Evolutionary conservation across 306 rosid genomes (phyloP).

Genomic region (Rosa lucieae): DNA sequence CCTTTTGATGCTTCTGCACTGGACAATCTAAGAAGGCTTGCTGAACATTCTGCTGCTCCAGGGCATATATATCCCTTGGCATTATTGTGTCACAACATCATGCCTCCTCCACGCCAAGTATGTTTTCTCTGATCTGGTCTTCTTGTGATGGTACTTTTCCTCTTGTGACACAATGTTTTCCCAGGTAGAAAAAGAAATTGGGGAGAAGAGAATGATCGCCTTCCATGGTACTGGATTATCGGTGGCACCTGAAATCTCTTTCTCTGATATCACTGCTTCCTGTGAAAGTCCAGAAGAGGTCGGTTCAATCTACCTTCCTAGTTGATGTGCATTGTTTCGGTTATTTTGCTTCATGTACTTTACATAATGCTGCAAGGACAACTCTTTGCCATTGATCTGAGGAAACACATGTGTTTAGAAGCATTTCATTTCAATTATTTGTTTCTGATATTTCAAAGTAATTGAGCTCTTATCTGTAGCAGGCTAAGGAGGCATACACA

Average conservation of each 20-base stretch:
- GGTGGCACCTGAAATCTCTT: slow-evolving; percentile 63
- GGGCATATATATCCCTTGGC: slow-evolving; percentile 92
- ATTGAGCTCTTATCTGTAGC: slow-evolving; percentile 35
- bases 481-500: slow-evolving; percentile 74
- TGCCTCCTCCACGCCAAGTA: slow-evolving; percentile 94
- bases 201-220: slow-evolving; percentile 83
- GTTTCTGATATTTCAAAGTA: slow-evolving; percentile 16
- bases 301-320: slow-evolving; percentile 25
- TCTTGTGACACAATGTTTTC: slow-evolving; percentile 10
- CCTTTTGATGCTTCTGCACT: slow-evolving; percentile 86
- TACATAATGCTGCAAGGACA: background rate
- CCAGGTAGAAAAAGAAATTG: slow-evolving; percentile 90
- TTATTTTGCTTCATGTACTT: background rate
- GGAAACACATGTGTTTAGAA: slow-evolving; percentile 1
- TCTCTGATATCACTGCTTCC: slow-evolving; percentile 47
- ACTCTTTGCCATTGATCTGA: background rate
- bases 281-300: slow-evolving; percentile 67
- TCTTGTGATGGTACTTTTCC: slow-evolving; percentile 19
- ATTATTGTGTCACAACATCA: slow-evolving; percentile 77
- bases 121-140: slow-evolving; percentile 26
- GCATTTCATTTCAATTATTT: background rate
- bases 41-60: slow-evolving; percentile 76
- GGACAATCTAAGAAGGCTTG: slow-evolving; percentile 92
- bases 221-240: slow-evolving; percentile 82
- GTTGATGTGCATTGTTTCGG: slow-evolving; percentile 17